These are phyloP conservation scores for Omphalotus guepiniiformis DNA, from an alignment of 768 basidiomycete species.

Conservation along the genomic window DNA sequence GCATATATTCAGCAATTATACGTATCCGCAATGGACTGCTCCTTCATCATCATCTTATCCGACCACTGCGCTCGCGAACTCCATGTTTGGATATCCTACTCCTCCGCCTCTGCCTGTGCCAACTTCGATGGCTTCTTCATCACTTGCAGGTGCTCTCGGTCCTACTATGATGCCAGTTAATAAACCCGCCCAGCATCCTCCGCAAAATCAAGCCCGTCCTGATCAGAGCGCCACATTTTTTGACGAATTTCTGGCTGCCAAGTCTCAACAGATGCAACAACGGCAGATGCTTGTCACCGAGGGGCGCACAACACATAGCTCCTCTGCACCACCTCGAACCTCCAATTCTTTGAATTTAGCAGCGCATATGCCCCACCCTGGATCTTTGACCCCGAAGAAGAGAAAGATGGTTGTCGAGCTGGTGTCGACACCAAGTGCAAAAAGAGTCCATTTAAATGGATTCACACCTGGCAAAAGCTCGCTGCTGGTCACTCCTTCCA, in stretches of 20 bases:
- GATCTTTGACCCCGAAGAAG: slow-evolving; percentile 16
- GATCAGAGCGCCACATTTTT: slow-evolving; percentile 64
- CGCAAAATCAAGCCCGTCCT: slow-evolving; percentile 29
- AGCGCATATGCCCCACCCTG: slow-evolving; percentile 14
- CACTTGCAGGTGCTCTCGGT: slow-evolving; percentile 71
- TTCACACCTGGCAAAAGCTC: background rate
- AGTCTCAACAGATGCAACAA: slow-evolving; percentile 36
- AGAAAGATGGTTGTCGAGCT: slow-evolving; percentile 68
- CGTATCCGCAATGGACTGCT: slow-evolving; percentile 35
- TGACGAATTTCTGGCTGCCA: slow-evolving; percentile 59
- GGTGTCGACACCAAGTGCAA: slow-evolving; percentile 57
- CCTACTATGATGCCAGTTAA: too few species aligned
- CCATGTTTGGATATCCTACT: slow-evolving; percentile 69
- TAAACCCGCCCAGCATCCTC: slow-evolving; percentile 10
- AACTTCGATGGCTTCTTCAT: slow-evolving; percentile 59
- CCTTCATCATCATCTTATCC: slow-evolving; percentile 43
- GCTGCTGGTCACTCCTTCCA: slow-evolving; percentile 12
- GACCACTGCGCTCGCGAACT: slow-evolving; percentile 55
- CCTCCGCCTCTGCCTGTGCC: slow-evolving; percentile 67
- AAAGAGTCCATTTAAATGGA: slow-evolving; percentile 41
- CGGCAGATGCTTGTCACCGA: slow-evolving; percentile 16
- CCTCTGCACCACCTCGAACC: too few species aligned
- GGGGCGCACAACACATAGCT: slow-evolving; percentile 22
- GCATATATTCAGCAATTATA: slow-evolving; percentile 41
- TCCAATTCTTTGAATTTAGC: too few species aligned